Percentiles rank a stretch among this genome's conserved stretches.
Evolutionary conservation across 345 rosid species (phyloP).

Genomic region (Citrus mangshanensis): DNA sequence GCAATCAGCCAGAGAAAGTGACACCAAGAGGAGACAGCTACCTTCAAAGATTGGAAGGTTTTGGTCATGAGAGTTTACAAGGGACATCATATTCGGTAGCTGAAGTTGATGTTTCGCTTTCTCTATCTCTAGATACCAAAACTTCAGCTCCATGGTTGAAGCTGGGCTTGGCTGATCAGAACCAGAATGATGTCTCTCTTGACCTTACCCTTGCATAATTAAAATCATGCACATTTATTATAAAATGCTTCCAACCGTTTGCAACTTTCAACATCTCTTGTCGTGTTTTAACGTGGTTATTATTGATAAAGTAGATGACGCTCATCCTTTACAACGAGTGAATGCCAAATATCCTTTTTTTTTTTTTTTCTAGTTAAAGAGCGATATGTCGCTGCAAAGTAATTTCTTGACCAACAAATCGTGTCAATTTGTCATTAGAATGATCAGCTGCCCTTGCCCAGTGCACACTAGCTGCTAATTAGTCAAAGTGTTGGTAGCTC

Average conservation of each 20-base stretch:
- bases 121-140: constrained; percentile 12
- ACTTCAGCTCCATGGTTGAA: constrained; percentile 10
- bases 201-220: constrained; percentile 44
- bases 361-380: not conserved
- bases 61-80: not conserved
- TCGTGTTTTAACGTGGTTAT: no score
- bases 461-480: no score
- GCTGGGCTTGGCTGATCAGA: constrained; percentile 13
- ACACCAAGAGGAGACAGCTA: not conserved
- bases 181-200: constrained; percentile 31
- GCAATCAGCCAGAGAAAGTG: not conserved
- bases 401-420: not conserved
- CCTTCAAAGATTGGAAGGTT: constrained; percentile 12
- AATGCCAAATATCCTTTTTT: not conserved
- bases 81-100: no score
- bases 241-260: not conserved
- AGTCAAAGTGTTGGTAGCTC: not conserved
- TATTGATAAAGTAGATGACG: not conserved
- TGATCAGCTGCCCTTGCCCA: not conserved
- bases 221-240: not conserved
- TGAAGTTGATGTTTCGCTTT: constrained; percentile 12
- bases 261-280: not conserved
- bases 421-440: not conserved
- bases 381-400: not conserved
- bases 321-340: not conserved